Percentiles rank a stretch among this genome's conserved stretches.
Evolutionary conservation across 2,329 filamentous ascomycete species (phyloP).

Genomic region (Podosphaera fusca): DNA sequence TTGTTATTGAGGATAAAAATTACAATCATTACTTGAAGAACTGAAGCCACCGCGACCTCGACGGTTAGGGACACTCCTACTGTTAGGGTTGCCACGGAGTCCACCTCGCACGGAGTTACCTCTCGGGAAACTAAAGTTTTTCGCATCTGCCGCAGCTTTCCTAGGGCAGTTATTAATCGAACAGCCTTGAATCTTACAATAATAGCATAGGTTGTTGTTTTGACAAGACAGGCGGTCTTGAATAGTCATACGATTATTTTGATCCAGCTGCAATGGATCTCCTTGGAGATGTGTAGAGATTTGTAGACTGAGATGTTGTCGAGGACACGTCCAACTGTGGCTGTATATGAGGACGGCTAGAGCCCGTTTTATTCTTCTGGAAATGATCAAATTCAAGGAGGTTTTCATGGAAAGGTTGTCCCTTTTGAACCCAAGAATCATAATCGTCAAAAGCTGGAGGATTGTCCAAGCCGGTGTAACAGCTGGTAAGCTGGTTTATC

Average conservation of each 20-base stretch:
- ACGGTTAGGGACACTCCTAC: too few relatives aligned
- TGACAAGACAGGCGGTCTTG: neutral
- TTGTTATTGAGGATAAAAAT: constrained; percentile 27
- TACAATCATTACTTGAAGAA: constrained; percentile 13
- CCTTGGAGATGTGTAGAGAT: too few relatives aligned
- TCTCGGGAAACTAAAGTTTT: neutral
- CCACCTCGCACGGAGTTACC: neutral
- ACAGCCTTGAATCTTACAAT: neutral
- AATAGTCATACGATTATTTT: neutral
- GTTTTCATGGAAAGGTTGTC: neutral
- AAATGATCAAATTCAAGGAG: neutral
- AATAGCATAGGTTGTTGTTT: neutral
- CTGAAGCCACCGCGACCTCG: too few relatives aligned
- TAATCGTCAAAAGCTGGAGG: neutral
- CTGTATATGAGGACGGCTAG: neutral
- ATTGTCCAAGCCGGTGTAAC: too few relatives aligned
- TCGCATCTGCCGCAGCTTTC: neutral
- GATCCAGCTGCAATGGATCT: neutral
- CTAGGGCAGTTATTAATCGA: neutral
- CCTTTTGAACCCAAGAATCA: neutral
- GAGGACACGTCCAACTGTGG: neutral
- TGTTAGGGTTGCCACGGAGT: too few relatives aligned
- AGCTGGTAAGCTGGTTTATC: too few relatives aligned
- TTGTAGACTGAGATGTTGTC: neutral
- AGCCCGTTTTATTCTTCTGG: neutral